Evolutionary conservation across 345 rosid species (phyloP).

Genomic region (Jatropha curcas): DNA sequence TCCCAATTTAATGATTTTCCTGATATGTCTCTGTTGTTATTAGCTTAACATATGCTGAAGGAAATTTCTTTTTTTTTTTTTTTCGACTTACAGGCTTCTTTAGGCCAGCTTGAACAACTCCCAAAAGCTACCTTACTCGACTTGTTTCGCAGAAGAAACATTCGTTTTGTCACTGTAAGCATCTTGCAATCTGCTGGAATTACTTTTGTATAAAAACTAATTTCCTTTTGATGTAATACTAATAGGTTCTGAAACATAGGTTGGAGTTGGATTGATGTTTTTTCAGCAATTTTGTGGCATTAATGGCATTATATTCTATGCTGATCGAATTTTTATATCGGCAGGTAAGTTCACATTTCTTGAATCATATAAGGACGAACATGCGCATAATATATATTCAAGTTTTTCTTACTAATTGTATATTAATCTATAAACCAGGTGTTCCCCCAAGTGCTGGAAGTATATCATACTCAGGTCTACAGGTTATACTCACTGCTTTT

Average conservation of each 20-base stretch:
- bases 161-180: constrained; percentile 45
- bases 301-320: constrained; percentile 48
- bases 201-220: too few species aligned
- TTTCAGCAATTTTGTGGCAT: constrained; percentile 51
- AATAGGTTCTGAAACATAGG: constrained; percentile 15
- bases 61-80: too few species aligned
- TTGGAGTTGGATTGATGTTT: constrained; percentile 55
- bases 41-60: not conserved
- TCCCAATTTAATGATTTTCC: not conserved
- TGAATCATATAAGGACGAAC: too few species aligned
- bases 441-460: constrained; percentile 43
- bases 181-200: not conserved
- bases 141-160: constrained; percentile 37
- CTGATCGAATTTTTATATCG: constrained; percentile 43
- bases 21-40: not conserved
- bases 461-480: constrained; percentile 40
- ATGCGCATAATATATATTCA: not conserved
- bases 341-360: constrained; percentile 35
- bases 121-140: constrained; percentile 35
- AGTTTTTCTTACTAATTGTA: not conserved
- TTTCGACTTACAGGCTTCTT: constrained; percentile 30
- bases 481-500: constrained; percentile 40
- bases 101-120: constrained; percentile 38
- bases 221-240: not conserved
- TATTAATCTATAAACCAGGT: constrained; percentile 13